These are phyloP conservation scores for Suillus ampliporus DNA, from an alignment of 768 basidiomycete genomes.

Conservation along the genomic window DNA sequence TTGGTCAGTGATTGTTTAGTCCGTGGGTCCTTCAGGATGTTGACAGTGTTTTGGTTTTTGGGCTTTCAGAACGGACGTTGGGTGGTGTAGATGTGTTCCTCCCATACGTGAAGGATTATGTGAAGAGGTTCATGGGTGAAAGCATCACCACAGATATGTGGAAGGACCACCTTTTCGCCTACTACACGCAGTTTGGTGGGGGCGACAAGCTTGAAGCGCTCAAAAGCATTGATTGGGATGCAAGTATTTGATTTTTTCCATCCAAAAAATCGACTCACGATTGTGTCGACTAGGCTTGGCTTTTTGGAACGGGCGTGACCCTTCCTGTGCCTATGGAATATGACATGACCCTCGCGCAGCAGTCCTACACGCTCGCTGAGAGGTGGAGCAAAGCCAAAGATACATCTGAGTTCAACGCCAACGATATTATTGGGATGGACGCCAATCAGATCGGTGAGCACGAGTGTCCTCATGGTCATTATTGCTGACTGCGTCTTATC, in stretches of 20 bases:
- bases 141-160: constrained; percentile 86
- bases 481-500: constrained; percentile 7
- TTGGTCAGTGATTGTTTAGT: constrained; percentile 55
- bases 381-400: constrained; percentile 67
- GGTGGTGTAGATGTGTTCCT: constrained; percentile 87
- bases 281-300: constrained; percentile 62
- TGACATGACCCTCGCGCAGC: constrained; percentile 70
- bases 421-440: constrained; percentile 68
- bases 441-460: constrained; percentile 77
- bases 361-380: constrained; percentile 73
- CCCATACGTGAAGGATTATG: constrained; percentile 85
- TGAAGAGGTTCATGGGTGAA: constrained; percentile 78
- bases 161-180: constrained; percentile 79
- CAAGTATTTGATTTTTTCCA: constrained; percentile 39
- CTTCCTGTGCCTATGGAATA: constrained; percentile 80
- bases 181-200: constrained; percentile 63
- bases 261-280: neutral
- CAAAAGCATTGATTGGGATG: constrained; percentile 79
- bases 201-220: constrained; percentile 67
- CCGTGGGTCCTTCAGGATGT: neutral
- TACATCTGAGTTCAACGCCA: constrained; percentile 53
- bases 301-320: constrained; percentile 76
- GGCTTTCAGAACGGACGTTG: constrained; percentile 62
- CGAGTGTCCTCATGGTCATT: neutral
- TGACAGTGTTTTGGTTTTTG: neutral